These are phyloP conservation scores for Fraxinus floribunda DNA, from an alignment of 305 asterid genomes.

Conservation along the genomic window DNA sequence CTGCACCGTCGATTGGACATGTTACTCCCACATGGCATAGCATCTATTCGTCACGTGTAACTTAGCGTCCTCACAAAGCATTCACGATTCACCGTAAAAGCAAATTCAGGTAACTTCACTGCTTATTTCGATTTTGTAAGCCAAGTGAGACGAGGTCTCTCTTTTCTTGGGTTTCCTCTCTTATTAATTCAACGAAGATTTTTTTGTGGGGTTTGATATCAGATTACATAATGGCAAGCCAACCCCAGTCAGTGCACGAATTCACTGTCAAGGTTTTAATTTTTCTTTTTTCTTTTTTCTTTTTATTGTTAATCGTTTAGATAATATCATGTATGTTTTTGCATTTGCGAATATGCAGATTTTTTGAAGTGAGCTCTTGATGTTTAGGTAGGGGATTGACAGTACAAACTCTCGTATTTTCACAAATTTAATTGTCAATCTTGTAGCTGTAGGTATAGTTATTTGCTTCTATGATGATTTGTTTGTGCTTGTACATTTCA, in stretches of 20 bases:
- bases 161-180: neutral
- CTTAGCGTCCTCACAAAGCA: neutral
- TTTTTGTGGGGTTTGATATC: neutral
- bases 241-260: constrained; percentile 43
- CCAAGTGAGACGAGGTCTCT: constrained; percentile 10
- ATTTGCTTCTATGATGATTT: neutral
- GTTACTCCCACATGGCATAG: neutral
- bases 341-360: neutral
- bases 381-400: neutral
- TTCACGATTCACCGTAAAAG: neutral
- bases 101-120: neutral
- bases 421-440: neutral
- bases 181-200: neutral
- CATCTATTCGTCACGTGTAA: neutral
- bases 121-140: neutral
- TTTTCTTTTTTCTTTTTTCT: too few relatives aligned
- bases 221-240: constrained; percentile 29
- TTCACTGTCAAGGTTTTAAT: constrained; percentile 42
- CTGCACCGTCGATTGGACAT: neutral
- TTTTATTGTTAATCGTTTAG: neutral
- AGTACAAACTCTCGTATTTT: neutral
- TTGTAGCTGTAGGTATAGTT: neutral
- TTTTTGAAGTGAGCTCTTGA: neutral
- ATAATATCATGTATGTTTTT: neutral
- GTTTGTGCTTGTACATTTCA: neutral